phyloP scores from a whole-genome alignment of 75 land plant species.

The Isoetes taiwanensis region DNA sequence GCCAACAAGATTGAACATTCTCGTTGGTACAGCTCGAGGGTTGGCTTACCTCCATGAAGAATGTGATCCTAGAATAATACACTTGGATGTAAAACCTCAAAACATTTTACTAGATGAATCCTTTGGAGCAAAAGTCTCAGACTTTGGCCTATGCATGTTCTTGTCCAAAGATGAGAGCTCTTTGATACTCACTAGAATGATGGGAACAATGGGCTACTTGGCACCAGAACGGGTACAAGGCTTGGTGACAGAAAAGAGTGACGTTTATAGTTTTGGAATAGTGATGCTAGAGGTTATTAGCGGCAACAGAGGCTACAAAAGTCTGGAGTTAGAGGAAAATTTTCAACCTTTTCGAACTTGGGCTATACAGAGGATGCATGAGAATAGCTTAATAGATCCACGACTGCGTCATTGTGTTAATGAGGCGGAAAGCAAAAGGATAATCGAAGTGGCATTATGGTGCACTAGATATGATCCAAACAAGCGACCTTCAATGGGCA shows the following conservation, averaged over 20 bases:
- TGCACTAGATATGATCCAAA: too few relatives aligned
- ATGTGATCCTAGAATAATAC: conserved; percentile 36
- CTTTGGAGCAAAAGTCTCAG: conserved; percentile 33
- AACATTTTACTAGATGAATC: conserved; percentile 45
- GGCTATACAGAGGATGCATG: too few relatives aligned
- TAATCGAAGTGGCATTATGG: too few relatives aligned
- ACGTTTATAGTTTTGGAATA: conserved; percentile 37
- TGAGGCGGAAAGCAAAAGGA: too few relatives aligned
- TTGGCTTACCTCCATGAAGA: conserved; percentile 34
- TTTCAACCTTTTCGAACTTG: too few relatives aligned
- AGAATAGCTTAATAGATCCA: too few relatives aligned
- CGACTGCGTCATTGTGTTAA: too few relatives aligned
- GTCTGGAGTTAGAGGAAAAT: too few relatives aligned
- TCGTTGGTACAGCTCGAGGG: conserved; percentile 30
- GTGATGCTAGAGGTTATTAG: conserved; percentile 42
- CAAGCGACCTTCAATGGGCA: too few relatives aligned
- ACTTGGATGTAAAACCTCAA: conserved; percentile 48
- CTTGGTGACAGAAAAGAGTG: conserved; percentile 34
- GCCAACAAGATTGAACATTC: conserved; percentile 28
- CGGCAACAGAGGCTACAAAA: conserved; percentile 63
- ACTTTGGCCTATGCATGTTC: conserved; percentile 44
- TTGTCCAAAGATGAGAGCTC: too few relatives aligned
- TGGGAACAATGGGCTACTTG: conserved; percentile 43
- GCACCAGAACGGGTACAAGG: conserved; percentile 43
- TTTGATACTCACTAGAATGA: too few relatives aligned